Percentiles rank a stretch among this genome's conserved stretches.
phyloP scores from a whole-genome alignment of 1,139 yeast species.

The Kazachstania sp. region DNA sequence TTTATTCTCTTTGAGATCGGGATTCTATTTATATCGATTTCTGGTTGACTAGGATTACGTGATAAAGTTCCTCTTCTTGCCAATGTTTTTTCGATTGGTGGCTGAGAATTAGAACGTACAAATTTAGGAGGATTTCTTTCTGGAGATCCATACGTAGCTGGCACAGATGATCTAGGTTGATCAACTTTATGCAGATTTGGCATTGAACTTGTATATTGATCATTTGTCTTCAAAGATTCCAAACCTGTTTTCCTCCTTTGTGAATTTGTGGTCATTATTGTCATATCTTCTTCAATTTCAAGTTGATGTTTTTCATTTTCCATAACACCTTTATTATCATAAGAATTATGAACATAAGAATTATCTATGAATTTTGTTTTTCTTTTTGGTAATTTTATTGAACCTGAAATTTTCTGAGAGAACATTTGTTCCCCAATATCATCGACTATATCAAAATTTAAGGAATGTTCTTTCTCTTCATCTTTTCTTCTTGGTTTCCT shows the following conservation, averaged over 20 bases:
- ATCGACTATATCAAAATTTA: conserved; percentile 41
- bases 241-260: neutral
- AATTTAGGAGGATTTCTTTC: conserved; percentile 8
- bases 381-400: conserved; percentile 31
- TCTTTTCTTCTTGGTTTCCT: conserved; percentile 22
- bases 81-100: conserved; percentile 7
- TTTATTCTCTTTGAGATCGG: conserved; percentile 46
- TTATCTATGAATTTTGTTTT: conserved; percentile 35
- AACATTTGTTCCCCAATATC: conserved; percentile 36
- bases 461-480: conserved; percentile 17
- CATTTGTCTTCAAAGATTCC: conserved; percentile 6
- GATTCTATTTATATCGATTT: conserved; percentile 28
- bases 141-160: conserved; percentile 13
- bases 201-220: conserved; percentile 31
- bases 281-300: neutral
- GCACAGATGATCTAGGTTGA: conserved; percentile 13
- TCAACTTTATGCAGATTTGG: conserved; percentile 30
- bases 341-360: conserved; percentile 26
- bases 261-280: conserved; percentile 1
- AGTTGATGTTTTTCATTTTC: neutral
- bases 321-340: conserved; percentile 8
- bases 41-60: conserved; percentile 8
- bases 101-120: conserved; percentile 12
- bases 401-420: conserved; percentile 27
- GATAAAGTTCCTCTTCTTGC: conserved; percentile 3